Evolutionary conservation across 768 basidiomycete genomes (phyloP), one percentile per base, ranked within the genome.

Genomic region (Trametes gibbosa): DNA sequence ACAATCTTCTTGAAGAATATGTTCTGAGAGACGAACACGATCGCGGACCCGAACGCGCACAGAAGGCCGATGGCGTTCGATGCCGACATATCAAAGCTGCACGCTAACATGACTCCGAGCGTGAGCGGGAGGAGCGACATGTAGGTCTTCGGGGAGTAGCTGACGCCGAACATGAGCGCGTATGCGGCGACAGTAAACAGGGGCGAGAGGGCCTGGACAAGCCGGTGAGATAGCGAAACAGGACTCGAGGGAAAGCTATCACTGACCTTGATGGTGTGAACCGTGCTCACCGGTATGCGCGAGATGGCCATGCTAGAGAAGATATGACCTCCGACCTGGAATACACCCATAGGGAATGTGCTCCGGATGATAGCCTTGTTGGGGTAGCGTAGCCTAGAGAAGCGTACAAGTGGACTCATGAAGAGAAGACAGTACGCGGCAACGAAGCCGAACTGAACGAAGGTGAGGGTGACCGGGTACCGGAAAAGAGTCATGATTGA

Each of bases 1-100:
- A 99, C 89, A 63, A 98, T 87, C 78, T 96, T 98, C 76, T 99
- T 99, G 83, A 96, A 98, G 73, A 95, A 97, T 67, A 99, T 98
- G 74, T 99, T 99, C 63, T 94, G 95, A 65, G 89, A 90, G 62
- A 99, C 97, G 71, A 99, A 98, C 64, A 99, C 87, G 58, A 99
- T 75, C 29, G 97, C 97, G 12, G 95, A 97, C 16, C 96, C 96
- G 69, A 99, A 95, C 3, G 97, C 96, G 72, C 92, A 97, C 25
- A 97, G 76, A n/a, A 99, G 75, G 13, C 97, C 97, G 25, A 89
- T 75, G 19, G 83, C 73, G 70, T 94, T 95, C 48, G 94, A 95
- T 3, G 86, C 86, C 0, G 92, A 91, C 58, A 96, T 76, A 73
- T 97, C 95, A 70, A 92, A 95, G 10, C 94, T 93, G 73, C 90